Conservation (phyloP, 1,284 basidiomycete species). For the Fomitopsis palustris region DNA sequence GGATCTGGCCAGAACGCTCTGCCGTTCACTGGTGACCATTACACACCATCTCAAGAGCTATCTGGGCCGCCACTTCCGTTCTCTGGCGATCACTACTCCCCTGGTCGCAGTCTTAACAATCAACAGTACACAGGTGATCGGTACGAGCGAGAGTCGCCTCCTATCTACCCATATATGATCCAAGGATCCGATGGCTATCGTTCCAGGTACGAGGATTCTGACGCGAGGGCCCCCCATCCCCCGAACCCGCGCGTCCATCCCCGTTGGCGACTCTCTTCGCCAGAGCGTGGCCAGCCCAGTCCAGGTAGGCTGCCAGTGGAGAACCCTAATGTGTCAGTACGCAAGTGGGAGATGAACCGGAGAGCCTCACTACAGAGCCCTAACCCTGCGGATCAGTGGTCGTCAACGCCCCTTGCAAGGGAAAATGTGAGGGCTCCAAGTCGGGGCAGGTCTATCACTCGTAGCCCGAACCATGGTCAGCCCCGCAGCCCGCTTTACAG, state of each 20-base stretch:
- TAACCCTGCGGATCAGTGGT: background rate
- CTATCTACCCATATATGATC: slow-evolving; percentile 19
- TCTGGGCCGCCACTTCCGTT: slow-evolving; percentile 3
- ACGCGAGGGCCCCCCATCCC: slow-evolving; percentile 16
- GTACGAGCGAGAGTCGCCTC: slow-evolving; percentile 21
- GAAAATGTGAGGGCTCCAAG: slow-evolving; percentile 1
- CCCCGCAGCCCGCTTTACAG: background rate
- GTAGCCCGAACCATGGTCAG: background rate
- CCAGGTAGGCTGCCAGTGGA: background rate
- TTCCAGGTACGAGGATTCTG: slow-evolving; percentile 21
- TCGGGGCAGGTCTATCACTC: background rate
- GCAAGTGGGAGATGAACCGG: background rate
- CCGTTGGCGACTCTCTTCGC: background rate
- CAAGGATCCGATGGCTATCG: slow-evolving; percentile 25
- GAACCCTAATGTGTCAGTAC: background rate
- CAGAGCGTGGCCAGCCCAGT: background rate
- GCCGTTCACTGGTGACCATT: slow-evolving; percentile 10
- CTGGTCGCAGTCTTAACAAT: slow-evolving; percentile 1
- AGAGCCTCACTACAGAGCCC: background rate
- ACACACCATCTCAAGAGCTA: slow-evolving; percentile 2
- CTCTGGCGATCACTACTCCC: slow-evolving; percentile 3
- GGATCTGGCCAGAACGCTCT: slow-evolving; percentile 11
- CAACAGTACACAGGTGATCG: slow-evolving; percentile 16
- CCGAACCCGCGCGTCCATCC: slow-evolving; percentile 10
- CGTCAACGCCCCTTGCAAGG: slow-evolving; percentile 3